Conservation (phyloP, 495 filamentous ascomycete species). For the Saxispiralis lemnorum region DNA sequence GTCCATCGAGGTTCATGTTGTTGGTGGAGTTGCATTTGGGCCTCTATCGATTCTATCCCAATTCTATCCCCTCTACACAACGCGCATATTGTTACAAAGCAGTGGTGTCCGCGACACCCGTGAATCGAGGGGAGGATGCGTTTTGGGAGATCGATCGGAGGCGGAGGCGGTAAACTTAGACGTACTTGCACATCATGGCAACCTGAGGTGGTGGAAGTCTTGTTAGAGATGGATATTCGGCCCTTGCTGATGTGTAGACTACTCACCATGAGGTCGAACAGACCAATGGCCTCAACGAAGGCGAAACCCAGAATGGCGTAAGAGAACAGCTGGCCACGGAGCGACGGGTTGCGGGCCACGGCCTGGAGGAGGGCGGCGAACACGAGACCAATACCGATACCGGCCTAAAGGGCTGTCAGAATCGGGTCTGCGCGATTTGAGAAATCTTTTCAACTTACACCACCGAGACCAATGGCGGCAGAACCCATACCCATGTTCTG, state of each 20-base stretch:
- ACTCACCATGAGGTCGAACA: conserved; percentile 72
- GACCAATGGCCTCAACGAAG: conserved; percentile 84
- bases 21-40: too few species aligned
- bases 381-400: conserved; percentile 65
- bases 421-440: not conserved
- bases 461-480: conserved; percentile 74
- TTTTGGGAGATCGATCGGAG: too few species aligned
- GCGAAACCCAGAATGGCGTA: conserved; percentile 89
- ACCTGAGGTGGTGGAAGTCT: conserved; percentile 6
- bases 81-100: too few species aligned
- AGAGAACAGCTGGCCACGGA: conserved; percentile 80
- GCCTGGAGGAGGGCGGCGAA: conserved; percentile 70
- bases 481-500: conserved; percentile 33
- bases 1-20: too few species aligned
- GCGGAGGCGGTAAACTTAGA: conserved; percentile 2
- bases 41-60: too few species aligned
- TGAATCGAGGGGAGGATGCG: too few species aligned
- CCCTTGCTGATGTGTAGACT: not conserved
- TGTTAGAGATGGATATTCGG: not conserved
- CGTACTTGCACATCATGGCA: conserved; percentile 17
- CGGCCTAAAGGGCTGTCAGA: conserved; percentile 1
- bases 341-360: conserved; percentile 75
- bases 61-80: too few species aligned
- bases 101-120: too few species aligned
- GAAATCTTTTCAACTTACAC: conserved; percentile 22